Percentiles rank a stretch among this genome's conserved stretches.
Evolutionary conservation across 257 asterid genomes (phyloP).

Genomic region (Schizonepeta tenuifolia): DNA sequence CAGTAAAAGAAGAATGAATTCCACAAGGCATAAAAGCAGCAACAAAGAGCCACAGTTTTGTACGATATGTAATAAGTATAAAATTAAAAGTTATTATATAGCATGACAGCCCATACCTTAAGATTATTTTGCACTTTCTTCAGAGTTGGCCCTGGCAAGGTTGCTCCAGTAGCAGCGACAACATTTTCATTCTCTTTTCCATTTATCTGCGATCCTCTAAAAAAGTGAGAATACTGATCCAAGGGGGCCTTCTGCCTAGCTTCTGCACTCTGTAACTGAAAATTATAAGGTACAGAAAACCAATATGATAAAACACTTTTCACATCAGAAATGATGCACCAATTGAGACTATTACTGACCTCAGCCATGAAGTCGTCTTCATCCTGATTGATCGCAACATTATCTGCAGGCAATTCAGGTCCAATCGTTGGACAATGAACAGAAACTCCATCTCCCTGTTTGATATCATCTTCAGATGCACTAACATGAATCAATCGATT

Average conservation of each 20-base stretch:
- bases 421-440: conserved; percentile 15
- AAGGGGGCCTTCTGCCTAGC: conserved; percentile 16
- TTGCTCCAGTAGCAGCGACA: conserved; percentile 16
- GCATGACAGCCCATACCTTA: conserved; percentile 19
- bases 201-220: conserved; percentile 8
- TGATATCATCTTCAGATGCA: conserved; percentile 20
- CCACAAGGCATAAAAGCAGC: neutral
- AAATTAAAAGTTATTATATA: neutral
- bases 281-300: conserved; percentile 8
- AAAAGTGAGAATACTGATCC: conserved; percentile 24
- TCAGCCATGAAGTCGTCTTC: conserved; percentile 14
- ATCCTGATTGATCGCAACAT: conserved; percentile 15
- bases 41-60: neutral
- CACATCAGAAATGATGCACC: conserved; percentile 11
- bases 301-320: neutral
- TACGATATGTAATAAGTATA: conserved; percentile 8
- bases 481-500: neutral
- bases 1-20: conserved; percentile 4
- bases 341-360: conserved; percentile 28
- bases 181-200: conserved; percentile 15
- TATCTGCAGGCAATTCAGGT: conserved; percentile 24
- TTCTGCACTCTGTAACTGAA: conserved; percentile 30
- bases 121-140: conserved; percentile 21
- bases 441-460: conserved; percentile 25
- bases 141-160: conserved; percentile 13